Percentiles rank a stretch among this genome's conserved stretches.
Conservation (phyloP, 1,139 yeast genomes). For the Geotrichum histeridarum region DNA sequence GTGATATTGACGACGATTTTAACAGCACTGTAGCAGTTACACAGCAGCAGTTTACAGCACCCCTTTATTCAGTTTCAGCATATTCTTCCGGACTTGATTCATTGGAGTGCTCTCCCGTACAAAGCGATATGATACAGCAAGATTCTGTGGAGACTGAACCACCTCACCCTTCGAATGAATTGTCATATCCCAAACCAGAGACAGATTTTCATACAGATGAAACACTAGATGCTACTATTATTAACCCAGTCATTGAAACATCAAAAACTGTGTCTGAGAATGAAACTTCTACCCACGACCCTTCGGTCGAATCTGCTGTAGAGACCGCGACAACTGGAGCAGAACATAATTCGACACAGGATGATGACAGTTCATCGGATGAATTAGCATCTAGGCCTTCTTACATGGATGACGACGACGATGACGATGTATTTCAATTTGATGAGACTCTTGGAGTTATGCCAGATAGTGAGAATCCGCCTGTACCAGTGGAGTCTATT, state of each 20-base stretch:
- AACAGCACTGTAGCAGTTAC: conserved; percentile 10
- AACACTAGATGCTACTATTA: no score
- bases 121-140: background rate
- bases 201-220: background rate
- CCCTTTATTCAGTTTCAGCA: conserved; percentile 14
- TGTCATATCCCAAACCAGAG: background rate
- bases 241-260: background rate
- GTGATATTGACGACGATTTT: conserved; percentile 10
- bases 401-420: conserved; percentile 12
- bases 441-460: conserved; percentile 17
- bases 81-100: conserved; percentile 16
- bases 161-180: background rate
- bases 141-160: background rate
- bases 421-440: conserved; percentile 19
- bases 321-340: background rate
- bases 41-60: conserved; percentile 8
- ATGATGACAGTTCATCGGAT: conserved; percentile 7
- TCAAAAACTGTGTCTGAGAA: background rate
- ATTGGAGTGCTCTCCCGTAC: conserved; percentile 12
- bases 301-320: background rate
- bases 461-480: conserved; percentile 5
- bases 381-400: conserved; percentile 4
- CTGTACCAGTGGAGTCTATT: background rate
- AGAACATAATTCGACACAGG: background rate
- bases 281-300: background rate